These are phyloP conservation scores for Solanum dulcamara DNA, from an alignment of 257 asterid genomes.

Conservation along the genomic window DNA sequence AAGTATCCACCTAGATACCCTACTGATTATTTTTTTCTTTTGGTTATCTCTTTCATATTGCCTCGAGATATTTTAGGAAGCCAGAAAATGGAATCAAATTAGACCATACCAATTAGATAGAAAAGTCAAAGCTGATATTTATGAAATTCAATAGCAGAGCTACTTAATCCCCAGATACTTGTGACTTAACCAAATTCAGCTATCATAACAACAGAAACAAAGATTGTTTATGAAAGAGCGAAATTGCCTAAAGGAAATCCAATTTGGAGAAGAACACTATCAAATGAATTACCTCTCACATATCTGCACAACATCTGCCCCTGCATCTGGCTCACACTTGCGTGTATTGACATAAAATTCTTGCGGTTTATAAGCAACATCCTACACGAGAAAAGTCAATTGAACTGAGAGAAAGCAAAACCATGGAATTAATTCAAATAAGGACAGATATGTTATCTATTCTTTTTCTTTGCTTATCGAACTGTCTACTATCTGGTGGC, in stretches of 20 bases:
- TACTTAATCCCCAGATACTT: not conserved
- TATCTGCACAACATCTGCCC: constrained; percentile 50
- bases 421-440: not conserved
- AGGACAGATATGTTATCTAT: not conserved
- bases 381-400: constrained; percentile 29
- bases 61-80: not conserved
- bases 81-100: not conserved
- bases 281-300: constrained; percentile 70
- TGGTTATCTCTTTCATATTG: not conserved
- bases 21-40: not conserved
- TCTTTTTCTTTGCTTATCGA: not conserved
- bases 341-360: constrained; percentile 76
- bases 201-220: not conserved
- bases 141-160: not conserved
- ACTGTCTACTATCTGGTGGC: not conserved
- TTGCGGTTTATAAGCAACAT: constrained; percentile 88
- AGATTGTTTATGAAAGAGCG: not conserved
- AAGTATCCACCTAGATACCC: not conserved
- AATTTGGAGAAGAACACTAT: not conserved
- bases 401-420: not conserved
- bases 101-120: not conserved
- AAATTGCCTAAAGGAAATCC: not conserved
- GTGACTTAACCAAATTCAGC: not conserved
- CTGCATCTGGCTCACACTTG: constrained; percentile 83
- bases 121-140: not conserved